These are phyloP conservation scores for Colletotrichum chlorophyti DNA, from an alignment of 2,329 filamentous ascomycete genomes.

Conservation along the genomic window DNA sequence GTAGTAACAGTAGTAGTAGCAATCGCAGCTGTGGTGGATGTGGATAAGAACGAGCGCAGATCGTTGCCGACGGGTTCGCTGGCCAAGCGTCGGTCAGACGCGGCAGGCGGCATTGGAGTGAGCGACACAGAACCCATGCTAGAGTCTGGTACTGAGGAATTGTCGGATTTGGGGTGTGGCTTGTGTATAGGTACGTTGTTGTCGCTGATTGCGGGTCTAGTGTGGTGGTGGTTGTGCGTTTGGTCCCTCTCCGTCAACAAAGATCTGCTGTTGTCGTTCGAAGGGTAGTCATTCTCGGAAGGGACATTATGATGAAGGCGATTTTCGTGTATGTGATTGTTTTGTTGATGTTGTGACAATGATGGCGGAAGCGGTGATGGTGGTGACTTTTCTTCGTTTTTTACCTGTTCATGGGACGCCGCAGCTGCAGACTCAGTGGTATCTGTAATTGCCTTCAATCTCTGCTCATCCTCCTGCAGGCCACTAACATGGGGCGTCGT, in stretches of 20 bases:
- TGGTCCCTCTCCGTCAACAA: background rate
- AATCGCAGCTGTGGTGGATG: slow-evolving; percentile 38
- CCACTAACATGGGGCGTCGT: no score
- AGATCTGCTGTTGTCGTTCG: background rate
- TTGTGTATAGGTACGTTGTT: slow-evolving; percentile 28
- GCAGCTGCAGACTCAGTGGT: background rate
- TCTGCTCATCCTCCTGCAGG: no score
- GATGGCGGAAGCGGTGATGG: slow-evolving; percentile 22
- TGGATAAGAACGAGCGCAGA: slow-evolving; percentile 39
- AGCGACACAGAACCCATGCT: no score
- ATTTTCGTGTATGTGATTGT: slow-evolving; percentile 10
- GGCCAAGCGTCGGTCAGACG: slow-evolving; percentile 28
- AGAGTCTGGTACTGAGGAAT: no score
- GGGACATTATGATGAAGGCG: background rate
- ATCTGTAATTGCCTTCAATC: slow-evolving; percentile 25
- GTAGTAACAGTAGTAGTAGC: slow-evolving; percentile 31
- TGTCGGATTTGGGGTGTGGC: slow-evolving; percentile 19
- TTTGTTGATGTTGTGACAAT: slow-evolving; percentile 14
- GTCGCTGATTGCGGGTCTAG: slow-evolving; percentile 17
- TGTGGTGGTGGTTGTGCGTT: background rate
- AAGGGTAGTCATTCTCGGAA: background rate
- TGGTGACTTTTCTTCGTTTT: background rate
- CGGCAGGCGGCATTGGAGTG: slow-evolving; percentile 23
- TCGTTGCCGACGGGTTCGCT: slow-evolving; percentile 39
- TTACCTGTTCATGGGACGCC: background rate